Percentiles rank a stretch among this genome's conserved stretches.
These are phyloP conservation scores for Lachancea mirantina DNA, from an alignment of 805 yeast species.

Conservation along the genomic window DNA sequence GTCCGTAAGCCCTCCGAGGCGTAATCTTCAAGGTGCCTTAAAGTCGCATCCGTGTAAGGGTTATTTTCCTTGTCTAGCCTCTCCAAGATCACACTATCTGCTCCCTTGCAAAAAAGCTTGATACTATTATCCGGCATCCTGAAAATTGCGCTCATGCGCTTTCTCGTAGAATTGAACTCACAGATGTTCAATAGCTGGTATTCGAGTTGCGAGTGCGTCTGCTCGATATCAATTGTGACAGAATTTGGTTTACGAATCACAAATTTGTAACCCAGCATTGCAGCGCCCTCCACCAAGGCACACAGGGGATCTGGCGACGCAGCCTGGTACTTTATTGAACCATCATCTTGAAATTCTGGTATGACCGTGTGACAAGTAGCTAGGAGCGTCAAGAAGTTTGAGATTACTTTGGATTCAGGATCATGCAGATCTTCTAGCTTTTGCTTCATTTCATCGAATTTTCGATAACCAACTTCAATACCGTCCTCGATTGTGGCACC, in stretches of 20 bases:
- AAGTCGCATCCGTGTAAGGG: conserved; percentile 76
- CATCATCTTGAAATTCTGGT: conserved; percentile 68
- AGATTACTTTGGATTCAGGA: conserved; percentile 44
- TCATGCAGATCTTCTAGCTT: conserved; percentile 40
- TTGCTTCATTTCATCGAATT: conserved; percentile 53
- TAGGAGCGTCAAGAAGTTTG: conserved; percentile 72
- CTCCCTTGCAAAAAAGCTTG: conserved; percentile 89
- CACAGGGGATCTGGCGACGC: conserved; percentile 99
- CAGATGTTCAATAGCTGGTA: conserved; percentile 85
- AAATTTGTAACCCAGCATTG: conserved; percentile 77
- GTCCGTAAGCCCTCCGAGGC: conserved; percentile 96
- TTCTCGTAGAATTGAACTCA: conserved; percentile 95
- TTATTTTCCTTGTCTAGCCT: conserved; percentile 60
- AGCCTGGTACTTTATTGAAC: conserved; percentile 85
- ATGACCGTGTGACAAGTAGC: conserved; percentile 97
- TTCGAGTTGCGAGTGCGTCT: conserved; percentile 43
- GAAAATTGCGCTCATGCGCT: conserved; percentile 93
- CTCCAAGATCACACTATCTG: conserved; percentile 91
- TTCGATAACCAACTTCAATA: conserved; percentile 69
- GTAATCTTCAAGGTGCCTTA: conserved; percentile 87
- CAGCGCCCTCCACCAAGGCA: conserved; percentile 97
- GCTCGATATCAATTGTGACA: conserved; percentile 54
- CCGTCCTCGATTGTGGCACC: conserved; percentile 69
- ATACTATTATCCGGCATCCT: conserved; percentile 91
- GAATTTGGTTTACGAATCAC: conserved; percentile 78